Conservation (phyloP, 2,329 filamentous ascomycete genomes). For the Aspergillus tamarii region DNA sequence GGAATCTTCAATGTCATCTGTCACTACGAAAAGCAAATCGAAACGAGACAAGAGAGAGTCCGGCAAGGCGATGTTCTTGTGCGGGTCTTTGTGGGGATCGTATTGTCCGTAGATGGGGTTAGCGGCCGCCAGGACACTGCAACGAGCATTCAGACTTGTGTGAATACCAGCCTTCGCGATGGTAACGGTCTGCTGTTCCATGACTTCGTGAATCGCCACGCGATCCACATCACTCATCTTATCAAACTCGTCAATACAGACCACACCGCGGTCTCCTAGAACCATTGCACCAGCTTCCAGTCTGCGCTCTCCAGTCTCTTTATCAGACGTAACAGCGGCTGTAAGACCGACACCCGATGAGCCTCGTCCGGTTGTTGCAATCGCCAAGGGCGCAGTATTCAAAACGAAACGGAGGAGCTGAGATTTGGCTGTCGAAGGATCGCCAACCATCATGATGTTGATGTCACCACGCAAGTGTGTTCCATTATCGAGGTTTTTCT, state of each 20-base stretch:
- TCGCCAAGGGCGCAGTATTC: conserved; percentile 93
- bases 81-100: conserved; percentile 96
- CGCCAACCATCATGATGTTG: conserved; percentile 98
- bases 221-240: conserved; percentile 99
- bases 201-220: conserved; percentile 99
- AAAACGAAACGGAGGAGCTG: conserved; percentile 94
- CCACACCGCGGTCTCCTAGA: conserved; percentile 91
- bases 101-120: conserved; percentile 99
- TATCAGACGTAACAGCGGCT: conserved; percentile 92
- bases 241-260: conserved; percentile 99
- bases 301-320: conserved; percentile 93
- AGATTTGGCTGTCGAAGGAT: conserved; percentile 98
- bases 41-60: conserved; percentile 98
- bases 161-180: conserved; percentile 99
- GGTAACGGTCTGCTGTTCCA: conserved; percentile 99
- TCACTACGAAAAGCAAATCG: conserved; percentile 95
- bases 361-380: conserved; percentile 93
- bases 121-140: conserved; percentile 92
- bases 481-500: conserved; percentile 98
- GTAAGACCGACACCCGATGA: conserved; percentile 98
- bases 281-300: conserved; percentile 99
- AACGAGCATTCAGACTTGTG: conserved; percentile 93
- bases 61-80: conserved; percentile 96
- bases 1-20: conserved; percentile 95
- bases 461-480: conserved; percentile 98